These are phyloP conservation scores for Yarrowia osloensis DNA, from an alignment of 805 yeast genomes.

Conservation along the genomic window DNA sequence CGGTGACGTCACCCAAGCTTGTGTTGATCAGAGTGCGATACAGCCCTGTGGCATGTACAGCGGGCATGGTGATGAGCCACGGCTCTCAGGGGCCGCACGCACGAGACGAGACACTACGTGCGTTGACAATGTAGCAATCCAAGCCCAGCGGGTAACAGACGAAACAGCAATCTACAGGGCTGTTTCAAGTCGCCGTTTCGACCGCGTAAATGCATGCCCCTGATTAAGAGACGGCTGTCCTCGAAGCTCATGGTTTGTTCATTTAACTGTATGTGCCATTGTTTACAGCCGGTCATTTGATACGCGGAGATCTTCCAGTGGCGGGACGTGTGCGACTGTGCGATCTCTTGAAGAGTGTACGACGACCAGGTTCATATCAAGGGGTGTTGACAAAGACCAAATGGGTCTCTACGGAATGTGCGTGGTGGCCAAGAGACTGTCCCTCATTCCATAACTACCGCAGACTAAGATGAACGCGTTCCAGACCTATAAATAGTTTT, in stretches of 20 bases:
- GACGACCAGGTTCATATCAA: too few species aligned
- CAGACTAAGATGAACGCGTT: neutral
- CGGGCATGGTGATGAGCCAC: neutral
- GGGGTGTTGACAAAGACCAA: too few species aligned
- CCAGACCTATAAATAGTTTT: too few species aligned
- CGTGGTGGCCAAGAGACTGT: too few species aligned
- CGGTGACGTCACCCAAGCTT: slow-evolving; percentile 13
- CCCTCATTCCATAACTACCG: too few species aligned
- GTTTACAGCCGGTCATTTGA: neutral
- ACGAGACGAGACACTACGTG: neutral
- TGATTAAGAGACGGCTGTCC: neutral
- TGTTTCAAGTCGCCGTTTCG: neutral
- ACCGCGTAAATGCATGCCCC: neutral
- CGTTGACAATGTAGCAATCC: neutral
- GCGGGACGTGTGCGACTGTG: too few species aligned
- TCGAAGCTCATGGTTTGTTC: neutral
- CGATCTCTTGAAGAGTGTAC: too few species aligned
- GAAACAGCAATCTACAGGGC: neutral
- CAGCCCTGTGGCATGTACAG: neutral
- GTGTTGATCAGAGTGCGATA: neutral
- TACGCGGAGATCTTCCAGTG: neutral
- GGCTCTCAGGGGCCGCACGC: neutral
- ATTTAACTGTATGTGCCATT: neutral
- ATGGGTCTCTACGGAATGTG: too few species aligned
- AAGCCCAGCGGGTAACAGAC: neutral